Evolutionary conservation across 768 basidiomycete species (phyloP), one percentile per base, ranked within the genome.

Genomic region (Leucosporidium scottii): DNA sequence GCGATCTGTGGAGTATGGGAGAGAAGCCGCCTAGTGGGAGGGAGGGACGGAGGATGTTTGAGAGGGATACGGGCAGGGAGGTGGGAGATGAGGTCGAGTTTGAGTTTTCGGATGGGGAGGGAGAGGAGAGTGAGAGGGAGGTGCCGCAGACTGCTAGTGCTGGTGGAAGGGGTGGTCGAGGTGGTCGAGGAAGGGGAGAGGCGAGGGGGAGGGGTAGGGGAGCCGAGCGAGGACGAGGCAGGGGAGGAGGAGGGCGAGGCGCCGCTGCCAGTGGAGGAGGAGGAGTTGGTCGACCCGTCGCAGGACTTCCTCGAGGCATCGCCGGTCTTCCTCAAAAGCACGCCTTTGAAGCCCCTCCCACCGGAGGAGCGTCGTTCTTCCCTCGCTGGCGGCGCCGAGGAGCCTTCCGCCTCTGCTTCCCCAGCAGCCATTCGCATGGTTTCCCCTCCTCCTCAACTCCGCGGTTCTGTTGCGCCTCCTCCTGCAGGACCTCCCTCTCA

Each of bases 91-190:
- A 72, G 44, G 71, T 64, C 30, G 72, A 70, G 62, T 73, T 73
- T n/a, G 68, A 73, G 63, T 73, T 73, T 31, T 65, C 63, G 44
- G 60, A 61, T 18, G 71, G 66, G 17, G 71, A 65, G 10, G 67
- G 59, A 21, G 65, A 47, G 39, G 56, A 59, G 20, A 51, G 48
- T 17, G 65, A 31, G 64, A 21, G 28, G 34, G 58, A 56, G n/a
- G 60, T 27, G 17, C 21, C 54, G 54, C 27, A 57, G 36, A 1
- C 25, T 23, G 47, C 18, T 31, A 21, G 21, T 15, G 31, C 7
- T 17, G 25, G 15, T 10, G 62, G 49, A 30, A 25, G 21, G 17
- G 13, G 31, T 25, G 49, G 59, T 7, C 3, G 65, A 30, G 44
- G 34, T 1, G 48, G n/a, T 20, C n/a, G 57, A 15, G 61, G 53